Evolutionary conservation across 2,329 filamentous ascomycete genomes (phyloP), one percentile per base, ranked within the genome.

Genomic region (Talaromyces amestolkiae): DNA sequence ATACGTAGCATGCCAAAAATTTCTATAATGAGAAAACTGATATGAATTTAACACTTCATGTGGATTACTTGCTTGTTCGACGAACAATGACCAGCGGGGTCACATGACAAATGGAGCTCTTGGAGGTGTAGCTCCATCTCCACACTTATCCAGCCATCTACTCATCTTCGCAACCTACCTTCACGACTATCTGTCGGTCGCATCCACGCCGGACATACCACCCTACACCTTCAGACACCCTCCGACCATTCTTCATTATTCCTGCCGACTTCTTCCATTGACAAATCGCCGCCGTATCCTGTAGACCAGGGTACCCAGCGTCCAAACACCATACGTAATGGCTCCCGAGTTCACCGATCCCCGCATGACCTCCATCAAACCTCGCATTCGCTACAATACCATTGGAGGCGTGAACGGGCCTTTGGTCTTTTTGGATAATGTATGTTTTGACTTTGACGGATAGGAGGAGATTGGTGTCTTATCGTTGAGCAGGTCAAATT

Each of bases 341-440:
- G 39, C 56, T 41, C 70, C 74, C 70, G 78, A 77, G 56, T 73
- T 79, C 58, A 71, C 78, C 69, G 80, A 82, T 68, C 78, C 77
- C 67, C 78, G 80, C 72, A 82, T 83, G 80, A 76, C 76, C 70
- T 77, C 77, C 72, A 81, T 91, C 77, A 86, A 88, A 77, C 89
- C 89, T 72, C 84, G 89, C 77, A 86, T 98, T 81, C 89, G 91
- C 75, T 99, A 99, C 88, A 99, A 99, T 85, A 99, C 95, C 73
- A 93, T 99, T 77, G 92, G 93, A 76, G 94, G 94, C 84, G 90
- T 99, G 81, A 99, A 99, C 83, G 95, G 95, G 67, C 95, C 95
- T 74, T 87, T 99, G 80, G 95, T 99, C 77, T 94, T 99, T 76
- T 87, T 99, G 72, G 95, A 98, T 79, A 96, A 96, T 87, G 94